A percentile compares a stretch with the other conserved stretches of the same genome.
Evolutionary conservation across 768 basidiomycete genomes (phyloP).

Genomic region (Boletus rubropictus): DNA sequence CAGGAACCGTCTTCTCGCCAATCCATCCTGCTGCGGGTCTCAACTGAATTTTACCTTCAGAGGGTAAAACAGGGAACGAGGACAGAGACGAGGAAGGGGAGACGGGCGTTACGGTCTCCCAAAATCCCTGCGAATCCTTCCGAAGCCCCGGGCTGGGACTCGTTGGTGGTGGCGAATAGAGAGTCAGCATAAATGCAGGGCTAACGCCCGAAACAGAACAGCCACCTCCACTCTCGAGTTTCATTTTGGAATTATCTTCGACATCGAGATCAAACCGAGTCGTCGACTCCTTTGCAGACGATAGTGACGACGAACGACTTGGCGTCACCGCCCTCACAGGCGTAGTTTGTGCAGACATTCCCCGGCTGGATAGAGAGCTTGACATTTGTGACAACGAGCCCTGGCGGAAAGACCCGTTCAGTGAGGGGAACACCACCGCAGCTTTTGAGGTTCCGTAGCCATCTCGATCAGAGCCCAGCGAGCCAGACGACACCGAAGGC

Average conservation of each 20-base stretch:
- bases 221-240: neutral
- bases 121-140: constrained; percentile 27
- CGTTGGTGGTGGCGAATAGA: constrained; percentile 8
- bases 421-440: constrained; percentile 21
- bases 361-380: neutral
- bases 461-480: neutral
- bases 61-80: constrained; percentile 13
- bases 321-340: constrained; percentile 11
- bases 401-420: constrained; percentile 22
- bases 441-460: constrained; percentile 6
- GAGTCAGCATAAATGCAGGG: constrained; percentile 4
- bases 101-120: constrained; percentile 16
- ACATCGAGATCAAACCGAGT: neutral
- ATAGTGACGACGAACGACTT: neutral
- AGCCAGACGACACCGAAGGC: neutral
- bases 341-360: constrained; percentile 9
- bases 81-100: constrained; percentile 20
- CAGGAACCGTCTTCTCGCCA: neutral
- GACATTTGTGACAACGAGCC: neutral
- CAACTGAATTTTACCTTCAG: constrained; percentile 2
- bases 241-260: constrained; percentile 1
- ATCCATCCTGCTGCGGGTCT: neutral
- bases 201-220: constrained; percentile 1
- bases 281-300: neutral
- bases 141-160: constrained; percentile 11